phyloP scores from a whole-genome alignment of 2,329 filamentous ascomycete species.

The Pseudogymnoascus sp. region DNA sequence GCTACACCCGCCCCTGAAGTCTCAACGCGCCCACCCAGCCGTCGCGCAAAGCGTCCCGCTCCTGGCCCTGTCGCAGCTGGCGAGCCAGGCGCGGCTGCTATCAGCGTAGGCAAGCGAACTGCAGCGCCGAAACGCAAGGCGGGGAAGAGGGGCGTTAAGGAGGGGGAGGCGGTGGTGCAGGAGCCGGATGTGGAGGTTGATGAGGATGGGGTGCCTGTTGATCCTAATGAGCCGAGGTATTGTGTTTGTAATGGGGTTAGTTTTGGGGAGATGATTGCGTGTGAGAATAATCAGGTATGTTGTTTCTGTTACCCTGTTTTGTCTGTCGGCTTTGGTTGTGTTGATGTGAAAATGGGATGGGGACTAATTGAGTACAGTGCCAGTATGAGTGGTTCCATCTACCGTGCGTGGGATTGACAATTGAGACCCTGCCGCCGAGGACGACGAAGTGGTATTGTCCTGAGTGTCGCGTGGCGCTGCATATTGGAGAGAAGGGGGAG shows the following conservation, averaged over 20 bases:
- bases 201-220: constrained; percentile 63
- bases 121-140: constrained; percentile 62
- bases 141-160: constrained; percentile 37
- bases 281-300: constrained; percentile 66
- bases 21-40: constrained; percentile 37
- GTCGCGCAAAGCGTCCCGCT: constrained; percentile 63
- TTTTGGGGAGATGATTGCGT: constrained; percentile 77
- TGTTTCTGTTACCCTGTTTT: too few species aligned
- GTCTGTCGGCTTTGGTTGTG: constrained; percentile 16
- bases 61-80: constrained; percentile 59
- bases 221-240: constrained; percentile 70
- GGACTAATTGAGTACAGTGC: constrained; percentile 43
- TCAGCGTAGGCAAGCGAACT: constrained; percentile 66
- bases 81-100: constrained; percentile 42
- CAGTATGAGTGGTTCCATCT: constrained; percentile 83
- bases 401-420: constrained; percentile 63
- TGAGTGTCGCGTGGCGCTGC: constrained; percentile 59
- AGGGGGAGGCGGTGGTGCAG: constrained; percentile 37
- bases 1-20: constrained; percentile 38
- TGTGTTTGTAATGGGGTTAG: constrained; percentile 75
- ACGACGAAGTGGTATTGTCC: constrained; percentile 83
- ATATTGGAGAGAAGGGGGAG: constrained; percentile 58
- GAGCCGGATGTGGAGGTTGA: constrained; percentile 52
- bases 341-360: too few species aligned
- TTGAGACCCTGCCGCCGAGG: constrained; percentile 55